A percentile compares a stretch with the other conserved stretches of the same genome.
These are phyloP conservation scores for Lavandula angustifolia DNA, from an alignment of 257 asterid species.

Conservation along the genomic window DNA sequence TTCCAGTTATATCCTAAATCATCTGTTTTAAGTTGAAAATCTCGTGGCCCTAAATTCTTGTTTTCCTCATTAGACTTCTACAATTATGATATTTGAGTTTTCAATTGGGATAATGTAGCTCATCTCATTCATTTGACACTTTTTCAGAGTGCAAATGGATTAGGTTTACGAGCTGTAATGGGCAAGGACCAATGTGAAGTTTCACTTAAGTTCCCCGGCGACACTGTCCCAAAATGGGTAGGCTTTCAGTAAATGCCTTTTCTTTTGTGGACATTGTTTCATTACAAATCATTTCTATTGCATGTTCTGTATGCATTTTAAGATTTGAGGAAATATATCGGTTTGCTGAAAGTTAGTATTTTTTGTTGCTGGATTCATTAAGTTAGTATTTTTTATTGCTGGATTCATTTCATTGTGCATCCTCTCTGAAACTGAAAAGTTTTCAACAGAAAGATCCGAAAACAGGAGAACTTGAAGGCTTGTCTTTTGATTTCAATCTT, in stretches of 20 bases:
- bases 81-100: background rate
- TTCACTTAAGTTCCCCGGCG: constrained; percentile 63
- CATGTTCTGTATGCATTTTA: background rate
- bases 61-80: background rate
- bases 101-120: constrained; percentile 10
- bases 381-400: constrained; percentile 1
- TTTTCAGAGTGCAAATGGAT: constrained; percentile 89
- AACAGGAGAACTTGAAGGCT: constrained; percentile 90
- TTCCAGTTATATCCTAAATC: background rate
- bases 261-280: background rate
- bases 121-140: constrained; percentile 21
- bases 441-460: constrained; percentile 86
- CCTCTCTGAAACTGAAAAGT: constrained; percentile 31
- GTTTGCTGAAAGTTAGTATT: background rate
- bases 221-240: constrained; percentile 94
- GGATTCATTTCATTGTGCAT: constrained; percentile 19
- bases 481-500: constrained; percentile 65
- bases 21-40: constrained; percentile 5
- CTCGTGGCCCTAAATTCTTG: constrained; percentile 1
- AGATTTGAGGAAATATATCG: background rate
- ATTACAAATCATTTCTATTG: constrained; percentile 19
- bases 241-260: constrained; percentile 27
- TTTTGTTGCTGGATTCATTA: constrained; percentile 11
- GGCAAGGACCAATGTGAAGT: constrained; percentile 73
- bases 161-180: constrained; percentile 78